Base-by-base conservation (phyloP, 2,329 filamentous ascomycete species). In the Colletotrichum tanaceti region DNA sequence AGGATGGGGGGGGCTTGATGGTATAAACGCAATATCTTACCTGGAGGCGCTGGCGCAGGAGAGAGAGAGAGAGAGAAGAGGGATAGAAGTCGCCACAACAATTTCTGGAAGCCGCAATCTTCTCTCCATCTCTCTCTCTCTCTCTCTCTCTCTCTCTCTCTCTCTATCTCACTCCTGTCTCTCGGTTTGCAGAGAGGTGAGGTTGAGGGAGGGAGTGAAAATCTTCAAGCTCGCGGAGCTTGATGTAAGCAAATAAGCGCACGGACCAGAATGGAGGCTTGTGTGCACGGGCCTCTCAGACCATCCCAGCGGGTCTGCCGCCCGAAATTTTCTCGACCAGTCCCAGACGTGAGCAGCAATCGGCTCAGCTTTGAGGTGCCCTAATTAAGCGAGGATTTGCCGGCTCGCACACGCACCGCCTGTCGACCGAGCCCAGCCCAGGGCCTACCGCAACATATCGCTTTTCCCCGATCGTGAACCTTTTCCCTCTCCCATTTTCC, bases 321-420 rank as follows among this genome's bases (percentile, higher is more conserved):
- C 47, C 61, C 47, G 44, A 69, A 66, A 53, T 57, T 66, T 69
- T 62, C 58, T 44, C 14, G 46, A 43, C 49, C 35, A 49, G 18
- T 58, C 24, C 35, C 55, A 46, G 49, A 13, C 16, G 41, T 11
- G 18, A 47, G 16, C 32, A 49, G n/a, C 32, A n/a, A 38, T 3
- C 24, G 35, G 14, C 22, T n/a, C 28, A 41, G 38, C 39, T 28
- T 28, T 53, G 50, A 10, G 38, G 63, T 72, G 78, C 82, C 82
- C 81, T 83, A 84, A 83, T 78, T 81, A 80, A 80, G 75, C 81
- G 79, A 80, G 77, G 74, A 78, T 79, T 80, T 79, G 76, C 77
- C 75, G 76, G 75, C 79, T 53, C 82, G 81, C 82, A 79, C 79
- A 79, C 73, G 75, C 74, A 69, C 73, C 77, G 74, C 74, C 24